A percentile compares a stretch with the other conserved stretches of the same genome.
These are phyloP conservation scores for Teunomyces tritomae DNA, from an alignment of 805 yeast genomes.

Conservation along the genomic window DNA sequence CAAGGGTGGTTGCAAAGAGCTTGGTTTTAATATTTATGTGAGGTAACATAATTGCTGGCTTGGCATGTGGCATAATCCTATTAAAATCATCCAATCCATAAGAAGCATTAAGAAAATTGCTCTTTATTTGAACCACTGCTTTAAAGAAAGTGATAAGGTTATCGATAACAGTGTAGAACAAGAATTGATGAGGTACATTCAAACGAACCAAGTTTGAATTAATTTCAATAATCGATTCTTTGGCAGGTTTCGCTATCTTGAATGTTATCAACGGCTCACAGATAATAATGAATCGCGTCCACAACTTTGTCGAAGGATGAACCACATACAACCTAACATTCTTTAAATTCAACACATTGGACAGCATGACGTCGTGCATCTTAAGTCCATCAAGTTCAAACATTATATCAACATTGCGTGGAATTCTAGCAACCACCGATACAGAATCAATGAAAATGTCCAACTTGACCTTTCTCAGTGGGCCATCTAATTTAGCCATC, in stretches of 20 bases:
- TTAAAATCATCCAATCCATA: conserved; percentile 25
- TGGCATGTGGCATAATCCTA: conserved; percentile 33
- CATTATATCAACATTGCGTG: conserved; percentile 46
- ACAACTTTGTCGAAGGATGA: conserved; percentile 47
- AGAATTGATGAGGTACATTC: conserved; percentile 68
- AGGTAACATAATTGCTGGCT: conserved; percentile 51
- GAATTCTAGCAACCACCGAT: conserved; percentile 42
- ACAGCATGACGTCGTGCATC: conserved; percentile 21
- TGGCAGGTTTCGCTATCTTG: conserved; percentile 8
- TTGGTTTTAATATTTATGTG: conserved; percentile 53
- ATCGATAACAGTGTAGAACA: conserved; percentile 78
- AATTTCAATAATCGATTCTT: conserved; percentile 17
- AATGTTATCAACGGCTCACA: conserved; percentile 24
- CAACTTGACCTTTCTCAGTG: conserved; percentile 20
- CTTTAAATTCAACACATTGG: conserved; percentile 30
- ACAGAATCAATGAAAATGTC: conserved; percentile 32
- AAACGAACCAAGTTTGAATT: conserved; percentile 43
- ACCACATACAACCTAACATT: conserved; percentile 45
- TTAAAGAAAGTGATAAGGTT: conserved; percentile 68
- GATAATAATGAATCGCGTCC: conserved; percentile 38
- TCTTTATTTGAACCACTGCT: conserved; percentile 57
- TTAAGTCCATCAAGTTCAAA: conserved; percentile 40
- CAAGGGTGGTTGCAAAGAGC: conserved; percentile 62
- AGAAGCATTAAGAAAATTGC: conserved; percentile 41
- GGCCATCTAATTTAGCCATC: conserved; percentile 18